These are phyloP conservation scores for Sambucus nigra DNA, from an alignment of 129 eudicot species.

Conservation along the genomic window DNA sequence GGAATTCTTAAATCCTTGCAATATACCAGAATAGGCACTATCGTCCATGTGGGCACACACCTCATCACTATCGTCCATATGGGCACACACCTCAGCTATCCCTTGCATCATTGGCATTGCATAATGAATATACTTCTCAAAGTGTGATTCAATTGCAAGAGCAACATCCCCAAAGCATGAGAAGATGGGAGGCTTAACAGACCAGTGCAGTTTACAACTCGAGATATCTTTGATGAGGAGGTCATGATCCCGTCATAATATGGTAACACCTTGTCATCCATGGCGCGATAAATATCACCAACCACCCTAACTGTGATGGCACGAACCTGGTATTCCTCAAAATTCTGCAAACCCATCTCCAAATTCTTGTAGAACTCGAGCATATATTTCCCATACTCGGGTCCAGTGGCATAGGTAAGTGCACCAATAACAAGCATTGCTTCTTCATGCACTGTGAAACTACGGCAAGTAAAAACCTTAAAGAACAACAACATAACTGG, in stretches of 20 bases:
- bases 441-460: constrained; percentile 90
- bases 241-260: constrained; percentile 82
- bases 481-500: constrained; percentile 66
- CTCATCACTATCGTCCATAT: constrained; percentile 65
- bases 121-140: constrained; percentile 60
- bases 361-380: constrained; percentile 63
- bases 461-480: constrained; percentile 62
- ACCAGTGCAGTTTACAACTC: constrained; percentile 63
- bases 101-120: constrained; percentile 84
- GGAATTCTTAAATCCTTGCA: constrained; percentile 76
- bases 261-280: constrained; percentile 71
- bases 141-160: constrained; percentile 78
- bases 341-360: constrained; percentile 83
- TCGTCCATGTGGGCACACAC: constrained; percentile 84
- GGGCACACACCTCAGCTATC: constrained; percentile 76
- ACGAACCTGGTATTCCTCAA: constrained; percentile 82
- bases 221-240: constrained; percentile 62
- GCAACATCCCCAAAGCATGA: constrained; percentile 95
- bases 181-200: constrained; percentile 88
- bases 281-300: constrained; percentile 80
- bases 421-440: constrained; percentile 98
- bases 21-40: constrained; percentile 79
- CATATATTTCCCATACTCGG: constrained; percentile 70
- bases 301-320: constrained; percentile 78
- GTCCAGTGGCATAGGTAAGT: constrained; percentile 81